Evolutionary conservation across 176 grass and related monocot genomes (phyloP).

Genomic region (Musa schizocarpa): DNA sequence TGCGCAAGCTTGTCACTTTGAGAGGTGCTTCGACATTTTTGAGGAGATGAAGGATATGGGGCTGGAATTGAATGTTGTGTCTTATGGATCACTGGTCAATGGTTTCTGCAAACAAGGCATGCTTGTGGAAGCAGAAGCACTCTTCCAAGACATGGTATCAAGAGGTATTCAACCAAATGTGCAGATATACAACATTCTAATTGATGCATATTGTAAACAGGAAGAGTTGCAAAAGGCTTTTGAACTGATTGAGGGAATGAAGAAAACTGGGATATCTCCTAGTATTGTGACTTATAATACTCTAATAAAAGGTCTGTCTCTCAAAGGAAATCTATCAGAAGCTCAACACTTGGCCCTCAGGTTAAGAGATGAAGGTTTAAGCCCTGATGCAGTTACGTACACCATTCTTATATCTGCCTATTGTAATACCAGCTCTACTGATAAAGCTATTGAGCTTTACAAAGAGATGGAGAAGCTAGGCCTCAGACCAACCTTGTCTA

Average conservation of each 20-base stretch:
- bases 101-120: slow-evolving; percentile 54
- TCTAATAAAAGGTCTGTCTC: slow-evolving; percentile 51
- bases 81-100: slow-evolving; percentile 60
- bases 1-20: slow-evolving; percentile 34
- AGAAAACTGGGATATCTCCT: slow-evolving; percentile 35
- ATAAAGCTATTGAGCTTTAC: slow-evolving; percentile 40
- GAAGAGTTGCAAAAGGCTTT: slow-evolving; percentile 28
- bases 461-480: slow-evolving; percentile 38
- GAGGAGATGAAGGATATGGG: slow-evolving; percentile 42
- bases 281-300: slow-evolving; percentile 59
- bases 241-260: slow-evolving; percentile 37
- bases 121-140: slow-evolving; percentile 46
- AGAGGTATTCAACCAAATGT: slow-evolving; percentile 51
- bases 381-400: slow-evolving; percentile 50
- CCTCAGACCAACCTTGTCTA: slow-evolving; percentile 35
- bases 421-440: slow-evolving; percentile 33
- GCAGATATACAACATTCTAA: slow-evolving; percentile 46
- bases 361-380: slow-evolving; percentile 30
- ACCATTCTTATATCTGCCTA: slow-evolving; percentile 48
- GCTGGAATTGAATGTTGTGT: slow-evolving; percentile 35
- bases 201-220: slow-evolving; percentile 41
- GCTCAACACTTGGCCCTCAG: slow-evolving; percentile 32
- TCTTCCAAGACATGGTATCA: slow-evolving; percentile 46
- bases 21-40: slow-evolving; percentile 38
- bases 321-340: slow-evolving; percentile 31